phyloP scores from a whole-genome alignment of 2,329 filamentous ascomycete species.

The Colletotrichum sp. region DNA sequence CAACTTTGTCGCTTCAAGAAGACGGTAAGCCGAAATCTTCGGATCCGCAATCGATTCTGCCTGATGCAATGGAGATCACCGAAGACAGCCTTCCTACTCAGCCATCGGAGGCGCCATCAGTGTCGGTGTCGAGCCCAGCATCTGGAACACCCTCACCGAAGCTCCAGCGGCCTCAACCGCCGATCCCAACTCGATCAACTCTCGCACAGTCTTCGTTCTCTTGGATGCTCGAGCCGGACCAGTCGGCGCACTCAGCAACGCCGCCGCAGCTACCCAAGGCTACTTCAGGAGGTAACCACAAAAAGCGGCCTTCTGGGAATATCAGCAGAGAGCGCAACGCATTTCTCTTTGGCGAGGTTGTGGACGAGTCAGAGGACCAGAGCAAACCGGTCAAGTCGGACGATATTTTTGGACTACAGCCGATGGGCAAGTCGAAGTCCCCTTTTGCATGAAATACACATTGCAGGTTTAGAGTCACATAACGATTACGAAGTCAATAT shows the following conservation, averaged over 20 bases:
- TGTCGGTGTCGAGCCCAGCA: neutral
- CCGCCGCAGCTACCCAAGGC: slow-evolving; percentile 27
- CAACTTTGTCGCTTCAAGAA: slow-evolving; percentile 4
- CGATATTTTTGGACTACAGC: slow-evolving; percentile 62
- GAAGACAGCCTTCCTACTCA: neutral
- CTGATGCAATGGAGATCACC: slow-evolving; percentile 9
- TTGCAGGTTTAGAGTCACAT: neutral
- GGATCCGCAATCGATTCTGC: neutral
- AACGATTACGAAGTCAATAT: neutral
- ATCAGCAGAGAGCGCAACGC: slow-evolving; percentile 60
- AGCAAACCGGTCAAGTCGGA: slow-evolving; percentile 42
- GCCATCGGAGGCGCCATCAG: neutral
- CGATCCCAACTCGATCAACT: slow-evolving; percentile 66
- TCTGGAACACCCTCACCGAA: neutral
- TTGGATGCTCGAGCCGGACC: slow-evolving; percentile 74
- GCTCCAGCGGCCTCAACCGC: slow-evolving; percentile 27
- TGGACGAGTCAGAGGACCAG: slow-evolving; percentile 37
- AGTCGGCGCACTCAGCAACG: slow-evolving; percentile 36
- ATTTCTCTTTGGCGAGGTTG: slow-evolving; percentile 63
- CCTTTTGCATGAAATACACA: slow-evolving; percentile 1
- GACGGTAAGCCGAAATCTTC: neutral
- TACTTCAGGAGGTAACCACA: slow-evolving; percentile 31
- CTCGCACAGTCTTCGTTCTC: slow-evolving; percentile 78
- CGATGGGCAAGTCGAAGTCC: slow-evolving; percentile 34
- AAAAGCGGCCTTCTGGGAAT: slow-evolving; percentile 46